A percentile compares a stretch with the other conserved stretches of the same genome.
These are phyloP conservation scores for Balakata baccata DNA, from an alignment of 345 rosid species.

Conservation along the genomic window DNA sequence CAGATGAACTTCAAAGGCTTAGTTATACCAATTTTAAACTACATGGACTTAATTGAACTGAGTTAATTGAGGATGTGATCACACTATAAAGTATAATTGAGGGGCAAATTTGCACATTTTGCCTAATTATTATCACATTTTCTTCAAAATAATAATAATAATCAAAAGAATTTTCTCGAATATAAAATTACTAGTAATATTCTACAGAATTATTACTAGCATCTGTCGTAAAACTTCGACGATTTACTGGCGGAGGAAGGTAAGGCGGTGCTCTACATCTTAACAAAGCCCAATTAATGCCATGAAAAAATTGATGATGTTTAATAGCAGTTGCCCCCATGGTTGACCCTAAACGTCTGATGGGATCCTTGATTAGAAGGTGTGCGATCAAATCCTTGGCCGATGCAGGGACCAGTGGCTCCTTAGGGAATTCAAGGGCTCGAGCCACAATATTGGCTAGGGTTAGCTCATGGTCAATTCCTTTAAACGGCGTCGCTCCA, in stretches of 20 bases:
- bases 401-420: constrained; percentile 36
- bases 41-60: no score
- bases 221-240: constrained; percentile 11
- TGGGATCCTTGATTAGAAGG: constrained; percentile 50
- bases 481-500: constrained; percentile 56
- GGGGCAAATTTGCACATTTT: no score
- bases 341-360: constrained; percentile 49
- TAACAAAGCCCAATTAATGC: constrained; percentile 60
- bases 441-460: constrained; percentile 60
- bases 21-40: no score
- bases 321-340: constrained; percentile 55
- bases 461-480: constrained; percentile 52
- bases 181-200: constrained; percentile 27
- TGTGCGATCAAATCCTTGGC: constrained; percentile 56
- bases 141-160: neutral
- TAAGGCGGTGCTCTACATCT: constrained; percentile 54
- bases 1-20: no score
- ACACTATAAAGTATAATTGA: no score
- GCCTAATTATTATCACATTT: no score
- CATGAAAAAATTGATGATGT: constrained; percentile 49
- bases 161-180: neutral
- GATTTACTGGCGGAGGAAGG: constrained; percentile 27
- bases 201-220: constrained; percentile 34
- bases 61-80: no score
- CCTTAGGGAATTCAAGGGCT: constrained; percentile 61